phyloP scores from a whole-genome alignment of 2,329 filamentous ascomycete genomes.

The Botrytis hyacinthi region DNA sequence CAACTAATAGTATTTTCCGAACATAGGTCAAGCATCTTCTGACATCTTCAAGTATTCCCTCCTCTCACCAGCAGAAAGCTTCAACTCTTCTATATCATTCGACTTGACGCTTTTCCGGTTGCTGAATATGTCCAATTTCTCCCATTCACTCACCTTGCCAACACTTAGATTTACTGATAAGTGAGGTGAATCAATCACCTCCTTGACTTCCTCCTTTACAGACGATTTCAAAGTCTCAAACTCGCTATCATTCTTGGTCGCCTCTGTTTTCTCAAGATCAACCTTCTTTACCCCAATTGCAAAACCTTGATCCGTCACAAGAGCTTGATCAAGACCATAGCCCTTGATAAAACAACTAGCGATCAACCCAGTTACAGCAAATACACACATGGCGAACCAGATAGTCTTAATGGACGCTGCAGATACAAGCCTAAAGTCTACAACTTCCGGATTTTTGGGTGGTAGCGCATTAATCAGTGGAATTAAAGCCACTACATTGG shows the following conservation, averaged over 20 bases:
- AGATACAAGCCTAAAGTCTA: conserved; percentile 41
- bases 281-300: background rate
- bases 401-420: conserved; percentile 52
- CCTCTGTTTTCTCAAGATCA: background rate
- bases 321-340: conserved; percentile 45
- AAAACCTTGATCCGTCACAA: conserved; percentile 46
- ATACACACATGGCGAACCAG: conserved; percentile 52
- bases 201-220: background rate
- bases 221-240: background rate
- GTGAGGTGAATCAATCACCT: background rate
- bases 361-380: conserved; percentile 48
- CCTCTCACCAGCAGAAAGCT: background rate
- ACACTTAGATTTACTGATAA: background rate
- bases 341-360: conserved; percentile 49
- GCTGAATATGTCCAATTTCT: background rate
- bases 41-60: background rate
- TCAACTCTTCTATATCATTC: background rate
- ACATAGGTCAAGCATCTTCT: background rate
- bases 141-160: background rate
- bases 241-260: background rate
- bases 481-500: background rate
- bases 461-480: background rate
- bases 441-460: background rate
- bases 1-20: background rate
- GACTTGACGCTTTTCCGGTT: background rate